Base-by-base conservation (phyloP, 306 rosid genomes). In the Vicia villosa region DNA sequence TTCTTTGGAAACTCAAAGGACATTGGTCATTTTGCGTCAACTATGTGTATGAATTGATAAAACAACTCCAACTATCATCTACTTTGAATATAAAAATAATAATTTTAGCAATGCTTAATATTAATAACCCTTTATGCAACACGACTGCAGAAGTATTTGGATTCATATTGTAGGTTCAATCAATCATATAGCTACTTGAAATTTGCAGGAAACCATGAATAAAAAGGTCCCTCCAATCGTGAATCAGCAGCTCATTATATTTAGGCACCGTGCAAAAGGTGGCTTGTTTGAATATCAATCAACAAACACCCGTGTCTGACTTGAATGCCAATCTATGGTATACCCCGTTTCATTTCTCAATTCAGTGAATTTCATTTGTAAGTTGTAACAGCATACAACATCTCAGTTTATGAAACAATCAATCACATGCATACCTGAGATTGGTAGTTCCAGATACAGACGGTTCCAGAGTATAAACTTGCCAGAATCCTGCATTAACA, bases 401-500 rank as follows among this genome's bases (percentile, higher is more conserved):
- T 46, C 68, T 42, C 51, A 40, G 51, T 66, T 42, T 28, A 30
- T 20, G 67, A 71, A 50, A 56, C 43, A 21, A 20, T 6, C 34
- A 63, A 58, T 63, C 36, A 19, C 83, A 73, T 80, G 89, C 97
- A 73, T 81, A 91, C 97, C 99, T 91, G 96, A 57, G 99, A 88
- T 79, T 94, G 99, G 86, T 88, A 91, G 83, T 94, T 91, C 97
- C 97, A 94, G 77, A 94, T 94, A 73, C 95, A 88, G 41, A 94
- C 96, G 41, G 97, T 88, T 80, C 99, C 99, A 3, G 99, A 89
- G 77, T 94, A 94, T 72, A 94, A 89, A 84, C 99, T 88, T 13
- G 95, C 96, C 73, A 91, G 79, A 81, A 94, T 87, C 99, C 99
- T 94, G 83, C 78, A 72, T 74, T 50, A 63, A 41, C 74, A 81